Percentiles rank a stretch among this genome's conserved stretches.
Conservation (phyloP, 768 basidiomycete species). For the Infundibulicybe gibba region DNA sequence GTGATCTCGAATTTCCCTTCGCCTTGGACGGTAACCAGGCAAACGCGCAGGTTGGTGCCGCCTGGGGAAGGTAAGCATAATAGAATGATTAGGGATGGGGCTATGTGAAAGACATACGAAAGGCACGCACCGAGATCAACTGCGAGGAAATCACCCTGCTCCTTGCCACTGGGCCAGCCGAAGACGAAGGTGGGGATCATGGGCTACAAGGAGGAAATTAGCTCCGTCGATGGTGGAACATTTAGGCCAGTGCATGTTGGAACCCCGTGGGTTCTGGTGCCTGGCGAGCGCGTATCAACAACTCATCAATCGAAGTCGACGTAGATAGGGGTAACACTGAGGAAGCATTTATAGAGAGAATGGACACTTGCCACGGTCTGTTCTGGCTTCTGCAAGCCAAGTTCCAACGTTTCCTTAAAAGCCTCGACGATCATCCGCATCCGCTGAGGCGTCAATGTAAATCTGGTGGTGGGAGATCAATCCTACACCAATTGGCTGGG, state of each 20-base stretch:
- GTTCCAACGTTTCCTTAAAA: slow-evolving; percentile 88
- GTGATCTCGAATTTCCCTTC: slow-evolving; percentile 97
- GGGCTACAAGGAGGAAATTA: slow-evolving; percentile 44
- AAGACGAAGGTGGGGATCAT: slow-evolving; percentile 99
- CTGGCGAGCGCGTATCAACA: background rate
- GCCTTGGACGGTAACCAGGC: slow-evolving; percentile 89
- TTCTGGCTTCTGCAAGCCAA: slow-evolving; percentile 75
- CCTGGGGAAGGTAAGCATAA: slow-evolving; percentile 40
- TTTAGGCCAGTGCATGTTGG: background rate
- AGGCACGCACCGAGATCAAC: slow-evolving; percentile 72
- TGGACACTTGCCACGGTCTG: slow-evolving; percentile 81
- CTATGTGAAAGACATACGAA: background rate
- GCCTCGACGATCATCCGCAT: slow-evolving; percentile 98
- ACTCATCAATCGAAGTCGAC: background rate
- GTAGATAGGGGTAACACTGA: background rate
- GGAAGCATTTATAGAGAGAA: slow-evolving; percentile 4
- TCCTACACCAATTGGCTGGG: slow-evolving; percentile 4
- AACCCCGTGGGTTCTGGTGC: no score
- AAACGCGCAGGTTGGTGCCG: slow-evolving; percentile 97
- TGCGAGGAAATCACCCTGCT: slow-evolving; percentile 87
- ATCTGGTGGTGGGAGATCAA: slow-evolving; percentile 37
- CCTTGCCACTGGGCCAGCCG: slow-evolving; percentile 88
- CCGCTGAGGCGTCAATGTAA: slow-evolving; percentile 83
- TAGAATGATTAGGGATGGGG: slow-evolving; percentile 1
- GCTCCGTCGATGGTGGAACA: slow-evolving; percentile 1